These are phyloP conservation scores for Nymphaea thermarum DNA, from an alignment of 164 flowering plant genomes.

Conservation along the genomic window DNA sequence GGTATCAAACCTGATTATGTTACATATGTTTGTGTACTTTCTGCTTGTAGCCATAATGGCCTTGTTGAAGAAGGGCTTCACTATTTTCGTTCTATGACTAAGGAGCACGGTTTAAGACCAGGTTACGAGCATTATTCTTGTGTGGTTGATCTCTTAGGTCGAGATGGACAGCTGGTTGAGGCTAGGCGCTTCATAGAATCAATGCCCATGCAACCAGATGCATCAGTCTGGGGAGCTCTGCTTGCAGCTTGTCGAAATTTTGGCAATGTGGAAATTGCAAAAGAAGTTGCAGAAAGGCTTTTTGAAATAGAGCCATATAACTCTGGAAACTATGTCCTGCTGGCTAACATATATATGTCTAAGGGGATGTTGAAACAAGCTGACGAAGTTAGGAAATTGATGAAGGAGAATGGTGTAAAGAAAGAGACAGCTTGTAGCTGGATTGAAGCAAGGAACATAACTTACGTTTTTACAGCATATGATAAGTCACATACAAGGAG, in stretches of 20 bases:
- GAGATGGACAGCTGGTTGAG: slow-evolving; percentile 45
- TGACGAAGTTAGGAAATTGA: slow-evolving; percentile 35
- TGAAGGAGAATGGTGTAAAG: slow-evolving; percentile 33
- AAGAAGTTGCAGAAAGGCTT: slow-evolving; percentile 39
- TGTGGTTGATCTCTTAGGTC: slow-evolving; percentile 46
- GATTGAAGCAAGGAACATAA: slow-evolving; percentile 26
- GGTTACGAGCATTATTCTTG: slow-evolving; percentile 63
- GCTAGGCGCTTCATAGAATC: slow-evolving; percentile 39
- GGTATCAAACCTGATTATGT: slow-evolving; percentile 41
- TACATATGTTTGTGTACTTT: slow-evolving; percentile 48
- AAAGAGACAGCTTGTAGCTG: slow-evolving; percentile 57
- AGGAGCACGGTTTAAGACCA: slow-evolving; percentile 22
- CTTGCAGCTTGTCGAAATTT: slow-evolving; percentile 50
- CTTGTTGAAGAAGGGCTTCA: slow-evolving; percentile 34
- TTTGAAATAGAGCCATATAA: slow-evolving; percentile 51
- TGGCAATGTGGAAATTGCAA: slow-evolving; percentile 45
- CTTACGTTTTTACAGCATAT: slow-evolving; percentile 6
- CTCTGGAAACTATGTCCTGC: slow-evolving; percentile 52
- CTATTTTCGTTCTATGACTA: slow-evolving; percentile 41
- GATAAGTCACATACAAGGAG: slow-evolving; percentile 6
- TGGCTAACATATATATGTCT: slow-evolving; percentile 38
- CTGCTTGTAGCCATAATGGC: slow-evolving; percentile 59
- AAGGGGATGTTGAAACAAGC: slow-evolving; percentile 42
- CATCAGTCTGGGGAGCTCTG: slow-evolving; percentile 56
- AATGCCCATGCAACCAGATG: slow-evolving; percentile 44